phyloP scores from a whole-genome alignment of 495 filamentous ascomycete species.

The Aspergillus sclerotioniger region DNA sequence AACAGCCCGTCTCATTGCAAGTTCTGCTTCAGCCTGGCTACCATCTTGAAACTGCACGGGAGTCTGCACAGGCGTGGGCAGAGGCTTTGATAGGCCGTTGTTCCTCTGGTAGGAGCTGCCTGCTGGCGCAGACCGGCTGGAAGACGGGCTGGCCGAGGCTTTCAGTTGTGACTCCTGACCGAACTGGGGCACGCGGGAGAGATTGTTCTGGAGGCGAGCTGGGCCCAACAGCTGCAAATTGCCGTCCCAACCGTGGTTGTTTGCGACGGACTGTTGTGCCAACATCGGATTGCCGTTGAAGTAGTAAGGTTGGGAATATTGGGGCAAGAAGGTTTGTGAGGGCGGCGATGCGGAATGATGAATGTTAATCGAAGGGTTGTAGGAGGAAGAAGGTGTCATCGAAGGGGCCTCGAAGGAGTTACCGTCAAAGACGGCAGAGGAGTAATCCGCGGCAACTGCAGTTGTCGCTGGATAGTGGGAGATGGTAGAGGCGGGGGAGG shows the following conservation, averaged over 20 bases:
- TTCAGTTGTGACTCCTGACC: conserved; percentile 34
- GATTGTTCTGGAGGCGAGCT: conserved; percentile 33
- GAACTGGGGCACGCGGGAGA: conserved; percentile 16
- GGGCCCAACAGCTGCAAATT: conserved; percentile 43
- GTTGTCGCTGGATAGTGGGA: conserved; percentile 32
- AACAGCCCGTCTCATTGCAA: conserved; percentile 54
- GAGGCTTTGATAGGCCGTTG: conserved; percentile 40
- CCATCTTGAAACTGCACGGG: conserved; percentile 44
- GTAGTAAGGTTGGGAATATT: conserved; percentile 29
- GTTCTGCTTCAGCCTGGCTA: conserved; percentile 43
- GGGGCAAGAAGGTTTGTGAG: conserved; percentile 20
- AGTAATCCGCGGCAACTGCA: conserved; percentile 22
- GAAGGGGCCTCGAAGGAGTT: conserved; percentile 45
- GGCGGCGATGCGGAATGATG: conserved; percentile 35
- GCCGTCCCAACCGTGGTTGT: conserved; percentile 43
- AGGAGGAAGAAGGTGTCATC: conserved; percentile 47
- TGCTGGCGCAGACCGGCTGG: conserved; percentile 31
- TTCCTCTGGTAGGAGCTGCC: conserved; percentile 35
- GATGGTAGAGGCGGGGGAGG: conserved; percentile 42
- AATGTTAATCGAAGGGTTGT: conserved; percentile 42
- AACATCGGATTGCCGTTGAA: conserved; percentile 42
- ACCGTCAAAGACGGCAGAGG: conserved; percentile 30
- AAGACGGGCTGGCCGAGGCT: conserved; percentile 31
- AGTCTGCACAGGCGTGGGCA: conserved; percentile 48
- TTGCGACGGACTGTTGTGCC: conserved; percentile 39